Evolutionary conservation across 768 basidiomycete species (phyloP).

Genomic region (Hydnum rufescens): DNA sequence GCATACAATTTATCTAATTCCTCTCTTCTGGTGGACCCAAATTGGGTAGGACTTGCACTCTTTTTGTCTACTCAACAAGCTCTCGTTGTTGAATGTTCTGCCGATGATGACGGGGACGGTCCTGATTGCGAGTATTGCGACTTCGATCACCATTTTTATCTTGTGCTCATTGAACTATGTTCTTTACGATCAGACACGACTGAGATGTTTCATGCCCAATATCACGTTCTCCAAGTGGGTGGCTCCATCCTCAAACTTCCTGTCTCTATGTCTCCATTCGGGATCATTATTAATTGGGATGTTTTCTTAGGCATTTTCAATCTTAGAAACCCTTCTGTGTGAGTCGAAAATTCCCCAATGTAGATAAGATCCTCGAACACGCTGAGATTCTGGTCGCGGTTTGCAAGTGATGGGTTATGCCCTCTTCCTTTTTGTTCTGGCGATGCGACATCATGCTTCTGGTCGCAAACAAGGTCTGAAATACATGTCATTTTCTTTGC

Average conservation of each 20-base stretch:
- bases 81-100: neutral
- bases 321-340: neutral
- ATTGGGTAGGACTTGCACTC: neutral
- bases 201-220: neutral
- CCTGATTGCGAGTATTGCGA: neutral
- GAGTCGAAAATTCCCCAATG: neutral
- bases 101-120: neutral
- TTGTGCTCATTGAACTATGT: neutral
- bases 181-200: neutral
- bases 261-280: neutral
- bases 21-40: neutral
- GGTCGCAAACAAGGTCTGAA: neutral
- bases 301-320: neutral
- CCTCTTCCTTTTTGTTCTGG: neutral
- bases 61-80: neutral
- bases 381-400: neutral
- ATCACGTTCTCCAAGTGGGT: neutral
- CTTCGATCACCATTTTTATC: neutral
- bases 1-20: neutral
- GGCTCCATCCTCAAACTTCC: neutral
- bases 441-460: neutral
- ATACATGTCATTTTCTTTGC: neutral
- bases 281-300: neutral
- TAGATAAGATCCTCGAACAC: neutral
- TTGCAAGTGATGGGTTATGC: neutral